Evolutionary conservation across 2,329 filamentous ascomycete species (phyloP), one percentile per base, ranked within the genome.

Genomic region (Cytospora mali): DNA sequence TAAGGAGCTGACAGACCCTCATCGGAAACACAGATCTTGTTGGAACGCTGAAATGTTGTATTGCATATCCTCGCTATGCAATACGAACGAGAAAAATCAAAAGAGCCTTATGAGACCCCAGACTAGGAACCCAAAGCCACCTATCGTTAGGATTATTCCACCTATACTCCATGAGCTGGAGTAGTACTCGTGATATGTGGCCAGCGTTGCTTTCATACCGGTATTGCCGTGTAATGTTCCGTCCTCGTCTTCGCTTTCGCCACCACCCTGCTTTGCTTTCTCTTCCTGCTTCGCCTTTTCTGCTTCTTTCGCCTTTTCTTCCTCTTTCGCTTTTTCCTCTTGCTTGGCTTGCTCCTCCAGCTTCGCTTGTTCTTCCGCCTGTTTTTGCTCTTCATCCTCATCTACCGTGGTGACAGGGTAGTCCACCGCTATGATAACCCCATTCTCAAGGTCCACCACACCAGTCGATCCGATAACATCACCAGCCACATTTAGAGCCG

Each of bases 401-500:
- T 51, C 46, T 23, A 59, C 56, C 29, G 16, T 16, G 14, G 48
- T 59, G 18, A 59, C 49, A 25, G 56, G 56, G 31, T 59, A 59
- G 7, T 51, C 23, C 33, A 50, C 56, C 29, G 14, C 3, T 4
- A 42, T 3, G 3, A 52, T 23, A 10, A 18, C n/a, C 11, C 62
- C 42, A n/a, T 52, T 58, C 9, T 35, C 27, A 6, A 62, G 39
- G 18, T 65, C 54, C 6, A 66, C 54, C 21, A 67, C 56, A 6
- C 62, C 52, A 16, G 66, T 64, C 16, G 64, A 66, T 6, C 64
- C 66, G 1, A 67, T 55, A 21, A 66, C 54, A 21, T 55, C 62
- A 6, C 58, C 46, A 31, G 60, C 39, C n/a, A 14, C 52, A 27
- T 67, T 62, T 13, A 67, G 28, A 4, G 64, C 64, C 18, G 64